Conservation (phyloP, 2,329 filamentous ascomycete species). For the Diaporthe nobilis region DNA sequence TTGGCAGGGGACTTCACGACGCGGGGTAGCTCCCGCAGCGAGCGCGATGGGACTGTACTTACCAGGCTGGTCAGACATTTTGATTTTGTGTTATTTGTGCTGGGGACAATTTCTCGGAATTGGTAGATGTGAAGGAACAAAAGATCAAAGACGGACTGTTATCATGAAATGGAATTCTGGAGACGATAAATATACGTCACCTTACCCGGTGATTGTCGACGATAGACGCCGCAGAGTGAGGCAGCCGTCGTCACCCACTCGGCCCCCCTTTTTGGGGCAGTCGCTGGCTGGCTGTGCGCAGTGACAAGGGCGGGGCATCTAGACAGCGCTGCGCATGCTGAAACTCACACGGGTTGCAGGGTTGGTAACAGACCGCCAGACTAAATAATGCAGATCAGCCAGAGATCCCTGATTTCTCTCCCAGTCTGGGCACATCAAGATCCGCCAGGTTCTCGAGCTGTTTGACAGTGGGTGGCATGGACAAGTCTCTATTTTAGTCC, state of each 20-base stretch:
- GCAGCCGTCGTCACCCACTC: constrained; percentile 31
- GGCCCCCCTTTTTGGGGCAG: constrained; percentile 8
- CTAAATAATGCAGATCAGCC: constrained; percentile 20
- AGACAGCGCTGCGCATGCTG: constrained; percentile 5
- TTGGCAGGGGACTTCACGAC: constrained; percentile 12
- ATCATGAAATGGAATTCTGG: background rate
- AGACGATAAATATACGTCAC: constrained; percentile 18
- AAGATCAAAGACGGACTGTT: background rate
- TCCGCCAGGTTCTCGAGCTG: background rate
- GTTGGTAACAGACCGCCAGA: constrained; percentile 29
- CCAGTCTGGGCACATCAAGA: background rate
- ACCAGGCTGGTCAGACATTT: constrained; percentile 45
- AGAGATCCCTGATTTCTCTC: background rate
- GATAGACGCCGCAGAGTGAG: background rate
- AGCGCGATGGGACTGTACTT: constrained; percentile 21
- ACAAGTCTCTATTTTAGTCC: constrained; percentile 4
- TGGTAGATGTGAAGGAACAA: background rate
- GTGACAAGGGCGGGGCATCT: constrained; percentile 24
- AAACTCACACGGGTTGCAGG: constrained; percentile 20
- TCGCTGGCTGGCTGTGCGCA: constrained; percentile 32
- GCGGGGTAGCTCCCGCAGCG: constrained; percentile 40
- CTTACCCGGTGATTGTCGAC: background rate
- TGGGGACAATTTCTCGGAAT: background rate
- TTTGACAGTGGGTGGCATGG: background rate
- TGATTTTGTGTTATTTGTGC: background rate